phyloP scores from a whole-genome alignment of 2,329 filamentous ascomycete genomes.

The Monosporascus sp. region DNA sequence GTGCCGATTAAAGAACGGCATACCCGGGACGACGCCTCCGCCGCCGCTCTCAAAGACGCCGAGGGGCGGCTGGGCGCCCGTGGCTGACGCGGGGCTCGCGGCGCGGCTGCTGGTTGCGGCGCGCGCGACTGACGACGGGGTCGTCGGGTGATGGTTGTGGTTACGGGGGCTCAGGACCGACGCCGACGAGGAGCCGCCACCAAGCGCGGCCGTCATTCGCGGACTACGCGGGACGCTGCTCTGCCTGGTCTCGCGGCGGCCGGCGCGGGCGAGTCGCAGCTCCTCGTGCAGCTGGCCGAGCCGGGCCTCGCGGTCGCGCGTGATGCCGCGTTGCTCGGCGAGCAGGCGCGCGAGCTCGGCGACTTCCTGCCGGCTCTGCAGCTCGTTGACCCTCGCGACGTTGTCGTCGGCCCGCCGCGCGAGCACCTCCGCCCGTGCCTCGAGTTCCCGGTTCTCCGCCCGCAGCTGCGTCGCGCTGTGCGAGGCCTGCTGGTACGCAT shows the following conservation, averaged over 20 bases:
- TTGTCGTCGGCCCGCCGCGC: conserved; percentile 39
- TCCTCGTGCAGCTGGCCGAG: conserved; percentile 45
- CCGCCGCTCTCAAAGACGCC: conserved; percentile 17
- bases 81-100: conserved; percentile 41
- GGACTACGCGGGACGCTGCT: conserved; percentile 55
- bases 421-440: conserved; percentile 35
- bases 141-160: conserved; percentile 15
- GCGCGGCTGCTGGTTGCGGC: conserved; percentile 41
- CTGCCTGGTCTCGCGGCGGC: conserved; percentile 51
- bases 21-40: conserved; percentile 23
- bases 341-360: conserved; percentile 34
- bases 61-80: conserved; percentile 9
- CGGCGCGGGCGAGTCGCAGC: conserved; percentile 41
- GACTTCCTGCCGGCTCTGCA: conserved; percentile 34
- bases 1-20: conserved; percentile 2
- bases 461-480: conserved; percentile 40
- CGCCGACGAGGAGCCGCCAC: conserved; percentile 13
- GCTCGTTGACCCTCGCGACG: conserved; percentile 41
- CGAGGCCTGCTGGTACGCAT: conserved; percentile 55
- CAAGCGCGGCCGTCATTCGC: conserved; percentile 30
- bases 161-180: conserved; percentile 46
- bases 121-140: conserved; percentile 13
- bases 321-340: conserved; percentile 34
- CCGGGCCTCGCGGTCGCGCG: conserved; percentile 49
- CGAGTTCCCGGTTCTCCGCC: conserved; percentile 42